Percentiles rank a stretch among this genome's conserved stretches.
Conservation (phyloP, 768 basidiomycete genomes). For the Lentinula detonsa region DNA sequence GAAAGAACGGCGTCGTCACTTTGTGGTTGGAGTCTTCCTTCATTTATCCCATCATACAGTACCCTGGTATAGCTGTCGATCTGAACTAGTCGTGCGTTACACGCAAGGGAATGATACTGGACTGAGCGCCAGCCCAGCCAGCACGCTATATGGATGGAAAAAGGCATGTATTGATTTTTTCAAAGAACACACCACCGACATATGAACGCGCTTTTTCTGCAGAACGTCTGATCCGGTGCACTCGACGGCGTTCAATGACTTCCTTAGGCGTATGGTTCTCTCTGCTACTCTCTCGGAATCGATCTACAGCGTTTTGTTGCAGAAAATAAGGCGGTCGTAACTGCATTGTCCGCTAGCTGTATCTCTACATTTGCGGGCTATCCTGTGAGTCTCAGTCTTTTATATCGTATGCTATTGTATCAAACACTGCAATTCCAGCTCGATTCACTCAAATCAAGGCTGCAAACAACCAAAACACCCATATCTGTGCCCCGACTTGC, state of each 20-base stretch:
- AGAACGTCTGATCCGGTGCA: conserved; percentile 60
- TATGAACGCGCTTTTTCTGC: conserved; percentile 18
- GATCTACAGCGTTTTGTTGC: conserved; percentile 11
- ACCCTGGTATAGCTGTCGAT: conserved; percentile 3
- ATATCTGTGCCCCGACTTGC: conserved; percentile 72
- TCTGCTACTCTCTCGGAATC: background rate
- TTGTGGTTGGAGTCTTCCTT: background rate
- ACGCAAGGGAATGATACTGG: conserved; percentile 72
- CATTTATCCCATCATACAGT: conserved; percentile 8
- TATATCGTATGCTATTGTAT: background rate
- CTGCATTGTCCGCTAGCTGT: conserved; percentile 87
- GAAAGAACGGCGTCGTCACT: background rate
- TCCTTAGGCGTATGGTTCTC: conserved; percentile 52
- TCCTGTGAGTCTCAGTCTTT: conserved; percentile 39
- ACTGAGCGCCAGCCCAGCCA: conserved; percentile 58
- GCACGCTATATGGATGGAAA: conserved; percentile 76
- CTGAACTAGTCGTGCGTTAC: conserved; percentile 19
- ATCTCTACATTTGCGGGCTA: conserved; percentile 92
- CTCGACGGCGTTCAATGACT: conserved; percentile 54
- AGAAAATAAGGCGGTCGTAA: conserved; percentile 87
- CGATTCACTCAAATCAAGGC: conserved; percentile 90
- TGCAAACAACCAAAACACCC: conserved; percentile 77
- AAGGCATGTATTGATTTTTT: conserved; percentile 33
- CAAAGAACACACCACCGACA: background rate
- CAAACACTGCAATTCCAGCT: conserved; percentile 35